phyloP scores from a whole-genome alignment of 805 yeast species.

The Candida suzukii region DNA sequence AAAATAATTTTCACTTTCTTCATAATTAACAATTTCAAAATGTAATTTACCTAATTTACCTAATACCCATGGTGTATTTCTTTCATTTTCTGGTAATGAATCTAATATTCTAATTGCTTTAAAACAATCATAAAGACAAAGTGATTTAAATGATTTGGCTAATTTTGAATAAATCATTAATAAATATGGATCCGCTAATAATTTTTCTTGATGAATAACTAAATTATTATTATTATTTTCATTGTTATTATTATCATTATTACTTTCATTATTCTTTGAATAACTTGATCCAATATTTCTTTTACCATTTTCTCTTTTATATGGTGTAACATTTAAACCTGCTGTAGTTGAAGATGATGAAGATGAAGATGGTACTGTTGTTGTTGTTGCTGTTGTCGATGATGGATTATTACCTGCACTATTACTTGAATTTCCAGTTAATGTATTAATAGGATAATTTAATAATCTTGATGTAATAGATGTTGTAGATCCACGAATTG shows the following conservation, averaged over 20 bases:
- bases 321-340: conserved; percentile 6
- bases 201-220: conserved; percentile 1
- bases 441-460: conserved; percentile 12
- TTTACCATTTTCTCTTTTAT: conserved; percentile 18
- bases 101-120: conserved; percentile 69
- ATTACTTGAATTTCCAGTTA: conserved; percentile 1
- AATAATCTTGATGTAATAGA: conserved; percentile 24
- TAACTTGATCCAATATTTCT: neutral
- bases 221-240: neutral
- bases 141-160: conserved; percentile 55
- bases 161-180: conserved; percentile 42
- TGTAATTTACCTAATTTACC: conserved; percentile 74
- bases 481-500: conserved; percentile 13
- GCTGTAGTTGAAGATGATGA: neutral
- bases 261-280: conserved; percentile 4
- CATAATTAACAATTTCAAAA: conserved; percentile 83
- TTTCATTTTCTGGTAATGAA: conserved; percentile 54
- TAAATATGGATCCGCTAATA: conserved; percentile 31
- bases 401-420: conserved; percentile 2
- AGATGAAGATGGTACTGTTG: neutral
- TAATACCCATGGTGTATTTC: conserved; percentile 78
- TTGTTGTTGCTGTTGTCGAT: neutral
- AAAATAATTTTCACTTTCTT: conserved; percentile 63
- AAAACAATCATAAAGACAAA: conserved; percentile 65
- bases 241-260: neutral